Evolutionary conservation across 2,329 filamentous ascomycete species (phyloP).

Genomic region (Neonectria sp.): DNA sequence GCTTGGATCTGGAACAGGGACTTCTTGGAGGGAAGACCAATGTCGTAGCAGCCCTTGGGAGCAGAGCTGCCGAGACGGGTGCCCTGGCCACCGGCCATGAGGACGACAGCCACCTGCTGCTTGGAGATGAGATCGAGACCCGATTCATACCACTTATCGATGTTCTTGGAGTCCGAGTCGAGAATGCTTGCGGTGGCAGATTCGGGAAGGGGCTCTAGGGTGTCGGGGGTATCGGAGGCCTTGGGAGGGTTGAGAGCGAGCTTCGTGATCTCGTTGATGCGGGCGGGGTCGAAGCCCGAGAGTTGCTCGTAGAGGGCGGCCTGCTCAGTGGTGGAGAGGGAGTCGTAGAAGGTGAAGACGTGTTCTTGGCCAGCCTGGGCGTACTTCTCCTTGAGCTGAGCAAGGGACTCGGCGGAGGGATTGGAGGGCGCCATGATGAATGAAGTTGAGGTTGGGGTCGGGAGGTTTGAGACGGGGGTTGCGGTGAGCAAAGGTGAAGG

Average conservation of each 20-base stretch:
- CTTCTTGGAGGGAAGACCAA: slow-evolving; percentile 93
- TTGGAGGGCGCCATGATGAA: slow-evolving; percentile 63
- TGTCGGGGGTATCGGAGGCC: slow-evolving; percentile 67
- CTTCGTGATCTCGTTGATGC: slow-evolving; percentile 90
- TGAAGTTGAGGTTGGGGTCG: slow-evolving; percentile 55
- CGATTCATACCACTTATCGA: slow-evolving; percentile 87
- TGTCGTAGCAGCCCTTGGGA: slow-evolving; percentile 98
- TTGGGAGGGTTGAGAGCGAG: slow-evolving; percentile 85
- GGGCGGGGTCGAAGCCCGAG: slow-evolving; percentile 82
- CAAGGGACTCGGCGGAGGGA: slow-evolving; percentile 77
- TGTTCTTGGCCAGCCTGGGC: slow-evolving; percentile 84
- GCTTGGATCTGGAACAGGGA: slow-evolving; percentile 98
- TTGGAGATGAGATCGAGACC: slow-evolving; percentile 85
- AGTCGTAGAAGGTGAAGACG: slow-evolving; percentile 87
- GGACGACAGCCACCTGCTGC: slow-evolving; percentile 86
- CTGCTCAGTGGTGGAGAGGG: slow-evolving; percentile 81
- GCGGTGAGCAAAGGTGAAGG: slow-evolving; percentile 32
- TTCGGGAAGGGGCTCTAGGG: slow-evolving; percentile 89
- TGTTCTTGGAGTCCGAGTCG: slow-evolving; percentile 84
- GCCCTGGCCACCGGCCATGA: slow-evolving; percentile 98
- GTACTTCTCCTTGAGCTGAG: slow-evolving; percentile 79
- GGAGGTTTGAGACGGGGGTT: slow-evolving; percentile 30
- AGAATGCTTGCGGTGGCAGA: slow-evolving; percentile 91
- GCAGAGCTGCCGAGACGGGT: slow-evolving; percentile 94
- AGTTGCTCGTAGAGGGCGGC: slow-evolving; percentile 86